Conservation (phyloP, 768 basidiomycete genomes). For the Brasilioporus rufonigricans region DNA sequence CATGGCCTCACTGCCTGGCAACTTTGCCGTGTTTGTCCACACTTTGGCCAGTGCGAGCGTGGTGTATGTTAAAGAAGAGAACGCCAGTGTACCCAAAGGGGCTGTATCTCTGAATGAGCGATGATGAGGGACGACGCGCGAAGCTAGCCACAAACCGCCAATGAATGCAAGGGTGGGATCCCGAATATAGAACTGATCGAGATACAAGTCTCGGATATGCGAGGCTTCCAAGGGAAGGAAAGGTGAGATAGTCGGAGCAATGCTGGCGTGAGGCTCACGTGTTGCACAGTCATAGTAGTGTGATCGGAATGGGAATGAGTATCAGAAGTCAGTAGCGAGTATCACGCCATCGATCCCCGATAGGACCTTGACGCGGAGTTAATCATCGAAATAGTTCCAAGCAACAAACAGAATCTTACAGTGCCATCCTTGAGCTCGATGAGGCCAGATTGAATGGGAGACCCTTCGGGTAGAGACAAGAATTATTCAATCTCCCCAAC, state of each 20-base stretch:
- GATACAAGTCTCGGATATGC: conserved; percentile 11
- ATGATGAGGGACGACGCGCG: no score
- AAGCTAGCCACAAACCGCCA: not conserved
- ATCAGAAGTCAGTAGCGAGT: conserved; percentile 10
- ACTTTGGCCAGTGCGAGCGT: not conserved
- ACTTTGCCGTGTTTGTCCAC: not conserved
- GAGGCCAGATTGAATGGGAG: conserved; percentile 11
- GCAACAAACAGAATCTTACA: not conserved
- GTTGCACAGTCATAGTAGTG: conserved; percentile 15
- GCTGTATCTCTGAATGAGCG: no score
- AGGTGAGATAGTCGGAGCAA: not conserved
- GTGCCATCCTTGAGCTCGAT: conserved; percentile 17
- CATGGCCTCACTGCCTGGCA: not conserved
- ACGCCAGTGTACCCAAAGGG: no score
- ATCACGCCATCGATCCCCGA: conserved; percentile 9
- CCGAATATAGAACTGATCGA: conserved; percentile 9
- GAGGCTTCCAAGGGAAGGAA: conserved; percentile 10
- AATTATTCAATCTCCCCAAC: conserved; percentile 14
- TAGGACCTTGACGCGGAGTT: not conserved
- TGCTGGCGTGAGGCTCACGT: not conserved
- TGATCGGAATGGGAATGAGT: conserved; percentile 17
- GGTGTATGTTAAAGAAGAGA: not conserved
- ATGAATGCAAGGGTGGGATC: conserved; percentile 17
- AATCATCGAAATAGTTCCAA: not conserved
- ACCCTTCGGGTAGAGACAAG: conserved; percentile 2